phyloP scores from a whole-genome alignment of 805 yeast genomes.

The Lipomyces japonicus region DNA sequence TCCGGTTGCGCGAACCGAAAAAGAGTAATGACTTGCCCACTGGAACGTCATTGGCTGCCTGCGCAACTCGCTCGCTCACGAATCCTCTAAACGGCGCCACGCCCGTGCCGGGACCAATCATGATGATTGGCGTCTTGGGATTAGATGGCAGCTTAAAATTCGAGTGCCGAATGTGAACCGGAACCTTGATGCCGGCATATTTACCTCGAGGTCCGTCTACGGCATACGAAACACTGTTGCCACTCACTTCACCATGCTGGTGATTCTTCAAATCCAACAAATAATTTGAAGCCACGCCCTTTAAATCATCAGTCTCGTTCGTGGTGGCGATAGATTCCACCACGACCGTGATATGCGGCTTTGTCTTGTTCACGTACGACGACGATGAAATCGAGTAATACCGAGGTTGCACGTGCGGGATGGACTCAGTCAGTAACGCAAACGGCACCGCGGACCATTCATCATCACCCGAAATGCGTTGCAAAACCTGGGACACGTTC shows the following conservation, averaged over 20 bases:
- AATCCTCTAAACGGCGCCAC: slow-evolving; percentile 98
- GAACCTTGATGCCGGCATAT: slow-evolving; percentile 53
- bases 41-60: slow-evolving; percentile 47
- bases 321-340: slow-evolving; percentile 55
- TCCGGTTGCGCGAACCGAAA: slow-evolving; percentile 79
- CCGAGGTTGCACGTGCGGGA: slow-evolving; percentile 85
- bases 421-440: slow-evolving; percentile 73
- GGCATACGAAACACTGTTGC: slow-evolving; percentile 55
- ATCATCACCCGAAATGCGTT: slow-evolving; percentile 54
- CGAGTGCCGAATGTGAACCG: slow-evolving; percentile 91
- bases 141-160: slow-evolving; percentile 89
- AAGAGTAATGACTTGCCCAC: slow-evolving; percentile 75
- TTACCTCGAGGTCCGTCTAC: slow-evolving; percentile 77
- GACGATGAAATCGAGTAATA: slow-evolving; percentile 95
- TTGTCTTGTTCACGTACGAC: slow-evolving; percentile 67
- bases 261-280: slow-evolving; percentile 64
- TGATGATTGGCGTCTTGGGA: slow-evolving; percentile 75
- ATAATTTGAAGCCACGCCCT: slow-evolving; percentile 90
- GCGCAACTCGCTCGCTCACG: slow-evolving; percentile 75
- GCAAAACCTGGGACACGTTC: slow-evolving; percentile 74
- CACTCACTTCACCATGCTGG: slow-evolving; percentile 47
- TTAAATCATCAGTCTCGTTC: slow-evolving; percentile 43
- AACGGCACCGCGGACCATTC: slow-evolving; percentile 81
- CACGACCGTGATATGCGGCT: slow-evolving; percentile 82
- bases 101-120: slow-evolving; percentile 98